A percentile compares a stretch with the other conserved stretches of the same genome.
phyloP scores from a whole-genome alignment of 768 basidiomycete species.

The Chalciporus sphaerocephalus region DNA sequence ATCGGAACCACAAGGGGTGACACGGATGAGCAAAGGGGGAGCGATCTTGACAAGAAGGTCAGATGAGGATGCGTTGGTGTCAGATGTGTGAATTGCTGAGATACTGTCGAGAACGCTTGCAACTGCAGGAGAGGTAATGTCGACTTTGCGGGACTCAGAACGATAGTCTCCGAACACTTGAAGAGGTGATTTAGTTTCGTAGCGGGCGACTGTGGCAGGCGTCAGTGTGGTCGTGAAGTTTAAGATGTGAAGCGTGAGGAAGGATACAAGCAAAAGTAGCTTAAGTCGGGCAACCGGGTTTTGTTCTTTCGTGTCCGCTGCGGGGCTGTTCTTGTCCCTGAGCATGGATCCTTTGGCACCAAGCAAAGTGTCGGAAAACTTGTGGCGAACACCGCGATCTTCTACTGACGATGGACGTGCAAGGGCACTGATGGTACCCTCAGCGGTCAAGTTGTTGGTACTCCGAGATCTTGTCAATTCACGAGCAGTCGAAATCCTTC shows the following conservation, averaged over 20 bases:
- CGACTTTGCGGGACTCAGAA: constrained; percentile 50
- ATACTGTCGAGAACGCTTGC: constrained; percentile 55
- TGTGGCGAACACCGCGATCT: constrained; percentile 15
- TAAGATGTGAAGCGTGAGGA: constrained; percentile 85
- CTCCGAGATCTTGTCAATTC: constrained; percentile 41
- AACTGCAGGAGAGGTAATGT: constrained; percentile 62
- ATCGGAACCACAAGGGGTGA: constrained; percentile 34
- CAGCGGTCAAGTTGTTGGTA: constrained; percentile 23
- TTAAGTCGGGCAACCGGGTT: constrained; percentile 87
- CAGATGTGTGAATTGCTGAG: constrained; percentile 32
- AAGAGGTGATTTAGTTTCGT: constrained; percentile 28
- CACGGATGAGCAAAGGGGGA: constrained; percentile 55
- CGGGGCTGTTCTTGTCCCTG: constrained; percentile 39
- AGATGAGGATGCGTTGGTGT: constrained; percentile 17
- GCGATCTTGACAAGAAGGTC: constrained; percentile 58
- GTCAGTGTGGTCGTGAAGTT: constrained; percentile 92
- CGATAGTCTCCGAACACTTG: constrained; percentile 14
- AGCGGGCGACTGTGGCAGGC: constrained; percentile 48
- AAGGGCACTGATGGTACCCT: constrained; percentile 31
- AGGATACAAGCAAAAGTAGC: constrained; percentile 85
- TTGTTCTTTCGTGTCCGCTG: constrained; percentile 48
- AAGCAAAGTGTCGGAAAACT: constrained; percentile 31
- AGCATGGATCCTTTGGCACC: constrained; percentile 52
- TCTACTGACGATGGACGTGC: constrained; percentile 22
- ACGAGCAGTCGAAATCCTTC: constrained; percentile 62